Conservation (phyloP, 2,329 filamentous ascomycete species). For the Raffaelea ambrosiae region DNA sequence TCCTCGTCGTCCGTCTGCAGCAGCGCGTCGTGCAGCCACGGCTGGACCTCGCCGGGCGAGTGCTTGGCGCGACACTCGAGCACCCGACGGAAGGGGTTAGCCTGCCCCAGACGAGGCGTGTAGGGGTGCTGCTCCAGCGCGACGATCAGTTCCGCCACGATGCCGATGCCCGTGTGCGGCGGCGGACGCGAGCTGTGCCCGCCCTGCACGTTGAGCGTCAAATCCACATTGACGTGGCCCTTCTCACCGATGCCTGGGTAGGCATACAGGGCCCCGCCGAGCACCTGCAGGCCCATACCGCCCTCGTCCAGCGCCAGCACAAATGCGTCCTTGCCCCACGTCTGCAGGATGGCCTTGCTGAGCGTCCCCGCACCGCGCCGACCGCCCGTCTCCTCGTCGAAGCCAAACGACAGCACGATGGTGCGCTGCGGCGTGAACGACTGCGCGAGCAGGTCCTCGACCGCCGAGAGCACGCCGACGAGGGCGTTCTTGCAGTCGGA, state of each 20-base stretch:
- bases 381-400: constrained; percentile 53
- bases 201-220: constrained; percentile 45
- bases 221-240: constrained; percentile 46
- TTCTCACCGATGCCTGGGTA: constrained; percentile 52
- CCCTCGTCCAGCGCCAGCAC: constrained; percentile 52
- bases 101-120: constrained; percentile 23
- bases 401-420: constrained; percentile 50
- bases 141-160: constrained; percentile 37
- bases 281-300: constrained; percentile 31
- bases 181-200: constrained; percentile 52
- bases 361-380: constrained; percentile 38
- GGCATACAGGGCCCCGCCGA: constrained; percentile 34
- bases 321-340: constrained; percentile 44
- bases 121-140: constrained; percentile 41
- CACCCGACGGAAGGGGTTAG: constrained; percentile 25
- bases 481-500: constrained; percentile 54
- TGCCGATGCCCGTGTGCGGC: constrained; percentile 42
- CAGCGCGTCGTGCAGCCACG: constrained; percentile 22
- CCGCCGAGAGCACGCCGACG: constrained; percentile 44
- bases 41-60: constrained; percentile 33
- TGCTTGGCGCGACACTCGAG: constrained; percentile 31
- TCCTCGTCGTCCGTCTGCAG: constrained; percentile 18
- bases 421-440: constrained; percentile 45
- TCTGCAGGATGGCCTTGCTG: constrained; percentile 30
- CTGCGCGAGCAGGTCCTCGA: constrained; percentile 42